phyloP scores from a whole-genome alignment of 768 basidiomycete genomes.

The Fomitopsis pulvina region DNA sequence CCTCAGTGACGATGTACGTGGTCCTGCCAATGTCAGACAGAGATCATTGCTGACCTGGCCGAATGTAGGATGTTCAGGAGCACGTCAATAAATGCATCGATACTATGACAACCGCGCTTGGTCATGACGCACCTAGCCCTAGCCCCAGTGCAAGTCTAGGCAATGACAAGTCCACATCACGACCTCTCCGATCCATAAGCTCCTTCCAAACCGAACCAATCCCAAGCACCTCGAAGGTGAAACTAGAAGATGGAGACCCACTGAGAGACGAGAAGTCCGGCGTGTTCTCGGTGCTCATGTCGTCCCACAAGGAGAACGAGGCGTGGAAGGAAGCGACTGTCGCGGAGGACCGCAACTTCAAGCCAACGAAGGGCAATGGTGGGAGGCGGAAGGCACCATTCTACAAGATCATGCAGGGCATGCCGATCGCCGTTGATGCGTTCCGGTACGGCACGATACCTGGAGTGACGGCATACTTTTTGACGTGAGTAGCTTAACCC shows the following conservation, averaged over 20 bases:
- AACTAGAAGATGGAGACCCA: not conserved
- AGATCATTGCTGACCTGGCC: not conserved
- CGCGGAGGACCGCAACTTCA: constrained; percentile 41
- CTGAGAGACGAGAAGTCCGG: constrained; percentile 5
- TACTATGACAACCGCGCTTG: constrained; percentile 9
- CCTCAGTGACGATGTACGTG: constrained; percentile 22
- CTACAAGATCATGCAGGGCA: constrained; percentile 92
- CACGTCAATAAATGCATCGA: constrained; percentile 60
- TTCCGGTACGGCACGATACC: constrained; percentile 93
- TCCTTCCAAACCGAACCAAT: constrained; percentile 15
- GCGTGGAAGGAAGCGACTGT: constrained; percentile 78
- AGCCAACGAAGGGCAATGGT: constrained; percentile 39
- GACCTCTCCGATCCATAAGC: constrained; percentile 13
- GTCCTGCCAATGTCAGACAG: not conserved
- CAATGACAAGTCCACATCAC: constrained; percentile 1
- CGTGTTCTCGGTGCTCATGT: constrained; percentile 80
- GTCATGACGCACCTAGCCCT: not conserved
- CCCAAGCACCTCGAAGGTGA: constrained; percentile 4
- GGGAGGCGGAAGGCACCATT: constrained; percentile 80
- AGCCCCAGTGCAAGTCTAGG: constrained; percentile 1
- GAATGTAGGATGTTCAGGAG: constrained; percentile 39
- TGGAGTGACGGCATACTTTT: constrained; percentile 81
- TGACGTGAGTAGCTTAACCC: constrained; percentile 50
- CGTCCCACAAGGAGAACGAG: constrained; percentile 72
- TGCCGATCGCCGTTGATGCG: constrained; percentile 98